These are phyloP conservation scores for Colletotrichum musae DNA, from an alignment of 2,329 filamentous ascomycete genomes.

Conservation along the genomic window DNA sequence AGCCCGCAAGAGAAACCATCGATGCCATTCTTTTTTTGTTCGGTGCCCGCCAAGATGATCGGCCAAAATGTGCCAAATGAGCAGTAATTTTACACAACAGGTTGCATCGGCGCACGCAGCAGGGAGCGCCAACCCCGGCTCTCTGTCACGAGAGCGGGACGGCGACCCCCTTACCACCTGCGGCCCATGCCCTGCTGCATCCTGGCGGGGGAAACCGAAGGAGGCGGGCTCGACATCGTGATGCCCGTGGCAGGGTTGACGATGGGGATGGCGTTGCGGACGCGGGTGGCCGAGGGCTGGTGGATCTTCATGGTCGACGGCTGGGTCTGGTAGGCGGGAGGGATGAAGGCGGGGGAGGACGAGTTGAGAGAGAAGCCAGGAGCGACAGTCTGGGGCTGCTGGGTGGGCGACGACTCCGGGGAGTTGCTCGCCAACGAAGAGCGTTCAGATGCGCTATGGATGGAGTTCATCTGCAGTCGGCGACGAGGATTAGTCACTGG, in stretches of 20 bases:
- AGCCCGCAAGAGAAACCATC: conserved; percentile 56
- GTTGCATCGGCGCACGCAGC: conserved; percentile 55
- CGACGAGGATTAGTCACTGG: conserved; percentile 47
- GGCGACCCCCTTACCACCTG: conserved; percentile 65
- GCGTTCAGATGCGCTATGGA: conserved; percentile 92
- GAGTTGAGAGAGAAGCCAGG: conserved; percentile 83
- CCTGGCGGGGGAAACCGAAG: conserved; percentile 75
- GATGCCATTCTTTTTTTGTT: conserved; percentile 58
- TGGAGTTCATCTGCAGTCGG: conserved; percentile 82
- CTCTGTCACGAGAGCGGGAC: conserved; percentile 52
- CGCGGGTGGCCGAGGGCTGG: conserved; percentile 89
- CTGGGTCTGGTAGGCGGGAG: conserved; percentile 76
- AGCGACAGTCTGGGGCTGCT: conserved; percentile 85
- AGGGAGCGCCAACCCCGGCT: conserved; percentile 50
- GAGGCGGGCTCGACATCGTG: conserved; percentile 89
- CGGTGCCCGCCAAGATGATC: conserved; percentile 66
- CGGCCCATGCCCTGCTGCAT: conserved; percentile 70
- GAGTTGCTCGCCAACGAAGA: conserved; percentile 96
- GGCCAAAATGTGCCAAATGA: conserved; percentile 54
- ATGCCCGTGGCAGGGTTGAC: conserved; percentile 95
- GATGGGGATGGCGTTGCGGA: conserved; percentile 96
- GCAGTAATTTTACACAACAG: conserved; percentile 52
- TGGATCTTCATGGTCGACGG: conserved; percentile 83
- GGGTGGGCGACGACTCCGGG: conserved; percentile 90
- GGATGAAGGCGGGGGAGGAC: conserved; percentile 75